Percentiles rank a stretch among this genome's conserved stretches.
Conservation (phyloP, 805 yeast genomes). For the Yamadazyma scolyti region DNA sequence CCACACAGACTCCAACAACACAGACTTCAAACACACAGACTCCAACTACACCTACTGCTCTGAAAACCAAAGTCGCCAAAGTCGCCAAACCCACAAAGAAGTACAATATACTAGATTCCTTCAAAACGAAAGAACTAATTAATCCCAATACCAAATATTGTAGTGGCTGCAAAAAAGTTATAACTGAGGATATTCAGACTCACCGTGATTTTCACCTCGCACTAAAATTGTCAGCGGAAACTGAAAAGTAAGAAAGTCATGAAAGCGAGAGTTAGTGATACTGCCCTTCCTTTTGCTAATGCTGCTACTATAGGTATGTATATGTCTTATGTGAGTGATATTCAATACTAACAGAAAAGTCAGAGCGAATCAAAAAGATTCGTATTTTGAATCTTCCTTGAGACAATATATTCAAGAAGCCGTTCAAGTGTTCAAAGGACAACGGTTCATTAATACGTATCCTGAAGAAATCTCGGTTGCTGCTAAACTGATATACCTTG, state of each 20-base stretch:
- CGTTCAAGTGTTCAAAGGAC: conserved; percentile 53
- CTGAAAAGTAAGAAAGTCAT: conserved; percentile 4
- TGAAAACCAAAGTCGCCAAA: conserved; percentile 1
- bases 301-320: conserved; percentile 79
- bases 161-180: too few species aligned
- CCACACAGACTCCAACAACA: background rate
- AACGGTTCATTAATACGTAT: conserved; percentile 60
- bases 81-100: conserved; percentile 4
- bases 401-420: conserved; percentile 54
- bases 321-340: background rate
- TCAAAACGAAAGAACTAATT: too few species aligned
- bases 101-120: conserved; percentile 6
- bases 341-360: conserved; percentile 41
- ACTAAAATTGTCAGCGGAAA: too few species aligned
- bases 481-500: conserved; percentile 61
- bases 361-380: conserved; percentile 88
- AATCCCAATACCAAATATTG: too few species aligned
- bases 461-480: conserved; percentile 57
- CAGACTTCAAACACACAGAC: background rate
- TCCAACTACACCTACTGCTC: background rate
- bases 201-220: too few species aligned
- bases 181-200: too few species aligned
- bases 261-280: conserved; percentile 7
- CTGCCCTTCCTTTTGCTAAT: conserved; percentile 63
- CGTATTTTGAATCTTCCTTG: conserved; percentile 59